Conservation (phyloP, 2,329 filamentous ascomycete species). For the Colletotrichum destructivum region DNA sequence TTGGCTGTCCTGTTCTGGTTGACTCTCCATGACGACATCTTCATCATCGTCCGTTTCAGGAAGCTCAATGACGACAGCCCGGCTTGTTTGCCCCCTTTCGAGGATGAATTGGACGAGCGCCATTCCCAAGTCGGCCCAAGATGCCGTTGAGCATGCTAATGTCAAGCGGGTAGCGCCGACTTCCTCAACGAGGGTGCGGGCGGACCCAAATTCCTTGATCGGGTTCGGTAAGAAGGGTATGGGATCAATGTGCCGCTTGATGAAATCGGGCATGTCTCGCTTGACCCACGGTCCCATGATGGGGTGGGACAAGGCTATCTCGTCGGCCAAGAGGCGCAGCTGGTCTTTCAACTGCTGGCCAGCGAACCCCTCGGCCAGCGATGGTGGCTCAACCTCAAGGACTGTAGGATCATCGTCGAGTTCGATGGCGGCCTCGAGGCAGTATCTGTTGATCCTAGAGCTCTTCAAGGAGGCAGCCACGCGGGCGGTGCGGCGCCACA, state of each 20-base stretch:
- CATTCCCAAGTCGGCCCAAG: slow-evolving; percentile 62
- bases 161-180: slow-evolving; percentile 44
- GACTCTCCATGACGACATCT: slow-evolving; percentile 50
- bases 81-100: slow-evolving; percentile 53
- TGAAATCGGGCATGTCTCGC: slow-evolving; percentile 64
- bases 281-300: slow-evolving; percentile 71
- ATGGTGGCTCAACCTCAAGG: slow-evolving; percentile 73
- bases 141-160: slow-evolving; percentile 51
- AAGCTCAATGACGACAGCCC: slow-evolving; percentile 53
- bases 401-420: slow-evolving; percentile 77
- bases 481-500: slow-evolving; percentile 74
- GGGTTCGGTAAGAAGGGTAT: slow-evolving; percentile 74
- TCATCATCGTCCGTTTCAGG: slow-evolving; percentile 54
- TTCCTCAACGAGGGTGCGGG: slow-evolving; percentile 29
- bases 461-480: slow-evolving; percentile 73
- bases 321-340: slow-evolving; percentile 67
- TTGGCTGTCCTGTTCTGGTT: slow-evolving; percentile 30
- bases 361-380: slow-evolving; percentile 74
- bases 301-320: slow-evolving; percentile 72
- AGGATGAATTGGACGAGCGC: slow-evolving; percentile 55
- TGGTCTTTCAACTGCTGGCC: slow-evolving; percentile 73
- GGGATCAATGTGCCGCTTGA: slow-evolving; percentile 72
- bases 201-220: slow-evolving; percentile 55
- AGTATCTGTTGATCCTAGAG: slow-evolving; percentile 71
- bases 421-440: slow-evolving; percentile 77